Conservation (phyloP, 257 asterid species). For the Cinchona pubescens region DNA sequence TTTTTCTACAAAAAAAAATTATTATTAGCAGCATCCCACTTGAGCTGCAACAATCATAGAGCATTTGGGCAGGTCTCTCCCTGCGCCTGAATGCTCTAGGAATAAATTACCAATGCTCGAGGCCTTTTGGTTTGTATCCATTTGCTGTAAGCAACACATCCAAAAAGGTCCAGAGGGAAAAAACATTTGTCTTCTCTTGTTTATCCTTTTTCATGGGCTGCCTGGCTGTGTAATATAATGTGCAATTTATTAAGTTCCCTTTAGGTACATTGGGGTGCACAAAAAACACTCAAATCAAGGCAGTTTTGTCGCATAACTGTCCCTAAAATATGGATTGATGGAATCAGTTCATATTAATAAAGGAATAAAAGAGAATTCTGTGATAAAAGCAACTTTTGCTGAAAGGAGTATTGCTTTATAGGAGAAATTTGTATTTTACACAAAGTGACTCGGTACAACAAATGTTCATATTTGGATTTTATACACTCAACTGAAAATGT, state of each 20-base stretch:
- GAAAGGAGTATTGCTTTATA: conserved; percentile 4
- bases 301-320: conserved; percentile 12
- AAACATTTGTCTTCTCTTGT: conserved; percentile 6
- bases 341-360: not conserved
- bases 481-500: not conserved
- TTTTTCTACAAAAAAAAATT: no score
- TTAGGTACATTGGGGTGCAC: conserved; percentile 15
- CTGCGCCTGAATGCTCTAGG: no score
- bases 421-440: not conserved
- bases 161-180: not conserved
- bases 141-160: no score
- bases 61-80: not conserved
- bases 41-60: conserved; percentile 10
- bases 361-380: not conserved
- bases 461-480: not conserved
- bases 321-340: conserved; percentile 12
- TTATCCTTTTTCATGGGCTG: conserved; percentile 4
- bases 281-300: conserved; percentile 19
- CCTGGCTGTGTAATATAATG: not conserved
- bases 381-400: not conserved
- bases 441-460: not conserved
- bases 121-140: no score
- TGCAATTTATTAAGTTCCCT: not conserved
- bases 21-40: not conserved
- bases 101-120: no score